Conservation (phyloP, 2,329 filamentous ascomycete genomes). For the Epichloe aotearoae region DNA sequence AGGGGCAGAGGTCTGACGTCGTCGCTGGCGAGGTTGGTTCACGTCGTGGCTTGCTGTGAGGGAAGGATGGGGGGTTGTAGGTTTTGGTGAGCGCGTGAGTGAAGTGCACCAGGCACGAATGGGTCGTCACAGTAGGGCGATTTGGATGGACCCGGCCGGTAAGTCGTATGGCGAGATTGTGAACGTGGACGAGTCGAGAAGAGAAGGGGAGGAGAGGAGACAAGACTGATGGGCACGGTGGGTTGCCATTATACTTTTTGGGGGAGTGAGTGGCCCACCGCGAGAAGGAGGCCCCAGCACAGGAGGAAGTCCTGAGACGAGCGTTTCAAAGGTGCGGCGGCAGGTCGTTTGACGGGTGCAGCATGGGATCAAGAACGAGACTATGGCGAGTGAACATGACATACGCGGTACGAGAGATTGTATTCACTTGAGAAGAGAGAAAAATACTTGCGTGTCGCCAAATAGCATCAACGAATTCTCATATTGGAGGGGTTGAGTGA, state of each 20-base stretch:
- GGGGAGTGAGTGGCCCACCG: not conserved
- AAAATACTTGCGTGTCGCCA: too few relatives aligned
- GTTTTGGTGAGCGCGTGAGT: not conserved
- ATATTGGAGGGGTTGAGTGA: not conserved
- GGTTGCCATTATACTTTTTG: not conserved
- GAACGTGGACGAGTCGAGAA: not conserved
- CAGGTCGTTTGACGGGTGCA: not conserved
- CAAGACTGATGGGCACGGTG: not conserved
- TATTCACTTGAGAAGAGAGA: not conserved
- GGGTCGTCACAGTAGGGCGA: too few relatives aligned
- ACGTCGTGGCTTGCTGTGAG: not conserved
- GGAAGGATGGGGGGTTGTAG: too few relatives aligned
- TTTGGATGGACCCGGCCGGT: too few relatives aligned
- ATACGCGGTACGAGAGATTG: not conserved
- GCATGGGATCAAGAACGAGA: too few relatives aligned
- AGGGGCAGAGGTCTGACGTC: not conserved
- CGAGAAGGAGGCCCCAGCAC: slow-evolving; percentile 3
- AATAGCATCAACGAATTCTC: too few relatives aligned
- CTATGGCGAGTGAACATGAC: not conserved
- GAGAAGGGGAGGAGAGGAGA: not conserved
- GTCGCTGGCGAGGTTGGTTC: not conserved
- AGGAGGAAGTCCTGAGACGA: slow-evolving; percentile 8
- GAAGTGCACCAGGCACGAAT: not conserved
- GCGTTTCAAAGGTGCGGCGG: slow-evolving; percentile 6
- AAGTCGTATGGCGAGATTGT: not conserved